These are phyloP conservation scores for Phaeosphaeriaceae sp. DNA, from an alignment of 2,329 filamentous ascomycete species.

Conservation along the genomic window DNA sequence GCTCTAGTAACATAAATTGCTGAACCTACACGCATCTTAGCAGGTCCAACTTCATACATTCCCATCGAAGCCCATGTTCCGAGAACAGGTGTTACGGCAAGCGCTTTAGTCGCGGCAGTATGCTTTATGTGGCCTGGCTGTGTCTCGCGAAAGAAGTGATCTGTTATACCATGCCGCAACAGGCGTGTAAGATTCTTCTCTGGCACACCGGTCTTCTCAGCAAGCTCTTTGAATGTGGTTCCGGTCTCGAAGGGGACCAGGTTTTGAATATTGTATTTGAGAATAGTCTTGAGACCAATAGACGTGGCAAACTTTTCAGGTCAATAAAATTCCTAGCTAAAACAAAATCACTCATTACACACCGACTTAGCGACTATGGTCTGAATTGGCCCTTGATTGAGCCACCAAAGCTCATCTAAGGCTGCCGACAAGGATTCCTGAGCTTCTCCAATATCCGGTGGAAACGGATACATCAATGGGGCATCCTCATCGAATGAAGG, in stretches of 20 bases:
- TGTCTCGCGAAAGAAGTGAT: slow-evolving; percentile 18
- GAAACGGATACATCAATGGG: no score
- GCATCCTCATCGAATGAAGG: slow-evolving; percentile 18
- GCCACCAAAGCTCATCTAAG: no score
- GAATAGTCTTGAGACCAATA: no score
- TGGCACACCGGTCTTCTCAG: slow-evolving; percentile 8
- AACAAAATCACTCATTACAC: slow-evolving; percentile 8
- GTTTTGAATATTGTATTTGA: slow-evolving; percentile 15
- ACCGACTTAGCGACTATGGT: no score
- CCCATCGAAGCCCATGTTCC: slow-evolving; percentile 8
- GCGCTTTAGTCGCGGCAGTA: slow-evolving; percentile 13
- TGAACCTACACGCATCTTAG: no score
- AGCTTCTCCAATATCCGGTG: no score
- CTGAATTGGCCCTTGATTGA: no score
- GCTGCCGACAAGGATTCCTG: no score
- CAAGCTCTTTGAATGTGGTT: slow-evolving; percentile 15
- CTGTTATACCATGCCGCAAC: slow-evolving; percentile 13
- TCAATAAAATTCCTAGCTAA: no score
- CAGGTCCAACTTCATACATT: no score
- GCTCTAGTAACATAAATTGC: slow-evolving; percentile 11
- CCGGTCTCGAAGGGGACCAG: slow-evolving; percentile 11
- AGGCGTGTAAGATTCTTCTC: slow-evolving; percentile 12
- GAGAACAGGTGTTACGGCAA: slow-evolving; percentile 11
- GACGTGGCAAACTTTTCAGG: no score
- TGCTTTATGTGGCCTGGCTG: slow-evolving; percentile 14